Conservation (phyloP, 1,139 yeast species). For the Saccharomycopsis hybrid region DNA sequence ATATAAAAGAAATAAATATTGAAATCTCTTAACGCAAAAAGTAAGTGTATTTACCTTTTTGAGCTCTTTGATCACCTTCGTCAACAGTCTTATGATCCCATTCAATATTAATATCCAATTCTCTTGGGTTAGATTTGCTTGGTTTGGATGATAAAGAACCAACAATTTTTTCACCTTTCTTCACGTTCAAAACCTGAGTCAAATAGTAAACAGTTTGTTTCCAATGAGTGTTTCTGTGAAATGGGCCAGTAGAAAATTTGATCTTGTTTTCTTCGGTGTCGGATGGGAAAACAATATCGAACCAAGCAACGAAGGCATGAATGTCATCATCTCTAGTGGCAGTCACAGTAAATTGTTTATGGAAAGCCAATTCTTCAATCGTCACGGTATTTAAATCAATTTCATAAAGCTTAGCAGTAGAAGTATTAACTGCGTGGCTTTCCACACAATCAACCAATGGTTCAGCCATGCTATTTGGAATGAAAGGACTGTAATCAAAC, state of each 20-base stretch:
- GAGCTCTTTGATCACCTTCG: constrained; percentile 46
- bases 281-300: constrained; percentile 80
- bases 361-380: constrained; percentile 74
- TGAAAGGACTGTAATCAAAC: constrained; percentile 76
- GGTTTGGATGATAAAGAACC: constrained; percentile 77
- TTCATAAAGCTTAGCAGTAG: constrained; percentile 63
- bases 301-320: constrained; percentile 92
- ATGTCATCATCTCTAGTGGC: constrained; percentile 76
- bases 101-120: constrained; percentile 59
- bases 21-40: constrained; percentile 60
- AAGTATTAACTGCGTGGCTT: constrained; percentile 66
- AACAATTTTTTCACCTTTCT: constrained; percentile 66
- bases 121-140: constrained; percentile 74
- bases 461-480: constrained; percentile 76
- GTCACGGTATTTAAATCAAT: constrained; percentile 87
- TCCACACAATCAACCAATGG: constrained; percentile 95
- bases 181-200: constrained; percentile 71
- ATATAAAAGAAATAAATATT: too few relatives aligned
- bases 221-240: constrained; percentile 86
- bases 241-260: constrained; percentile 74
- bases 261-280: constrained; percentile 48
- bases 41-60: constrained; percentile 53
- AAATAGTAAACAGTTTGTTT: constrained; percentile 94
- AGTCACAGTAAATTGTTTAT: constrained; percentile 55
- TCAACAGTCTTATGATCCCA: constrained; percentile 52